A percentile compares a stretch with the other conserved stretches of the same genome.
These are phyloP conservation scores for Colletotrichum melonis DNA, from an alignment of 2,329 filamentous ascomycete species.

Conservation along the genomic window DNA sequence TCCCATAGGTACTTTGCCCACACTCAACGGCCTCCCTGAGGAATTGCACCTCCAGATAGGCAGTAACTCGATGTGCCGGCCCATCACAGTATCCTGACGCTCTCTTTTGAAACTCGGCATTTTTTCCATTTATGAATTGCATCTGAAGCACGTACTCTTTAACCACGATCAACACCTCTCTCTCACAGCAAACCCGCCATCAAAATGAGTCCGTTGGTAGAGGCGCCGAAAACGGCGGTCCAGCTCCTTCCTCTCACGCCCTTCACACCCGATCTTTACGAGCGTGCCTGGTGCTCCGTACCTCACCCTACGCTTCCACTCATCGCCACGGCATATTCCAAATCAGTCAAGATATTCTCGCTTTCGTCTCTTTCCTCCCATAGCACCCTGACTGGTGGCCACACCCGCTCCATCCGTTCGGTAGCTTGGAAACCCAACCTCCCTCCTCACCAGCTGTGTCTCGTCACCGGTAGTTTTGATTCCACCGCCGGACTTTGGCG, in stretches of 20 bases:
- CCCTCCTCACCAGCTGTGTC: constrained; percentile 72
- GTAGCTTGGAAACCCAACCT: constrained; percentile 84
- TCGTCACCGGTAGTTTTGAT: constrained; percentile 95
- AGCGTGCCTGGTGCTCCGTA: constrained; percentile 86
- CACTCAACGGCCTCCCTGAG: neutral
- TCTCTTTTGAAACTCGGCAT: neutral
- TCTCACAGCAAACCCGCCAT: neutral
- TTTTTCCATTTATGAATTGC: neutral
- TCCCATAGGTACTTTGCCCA: neutral
- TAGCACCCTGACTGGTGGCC: constrained; percentile 84
- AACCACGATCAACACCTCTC: neutral
- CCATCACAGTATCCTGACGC: neutral
- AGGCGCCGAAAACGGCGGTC: constrained; percentile 27
- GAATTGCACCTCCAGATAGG: neutral
- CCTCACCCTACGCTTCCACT: constrained; percentile 90
- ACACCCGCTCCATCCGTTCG: constrained; percentile 88
- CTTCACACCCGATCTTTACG: constrained; percentile 68
- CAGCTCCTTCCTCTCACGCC: constrained; percentile 58
- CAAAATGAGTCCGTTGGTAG: constrained; percentile 17
- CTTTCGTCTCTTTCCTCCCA: constrained; percentile 83
- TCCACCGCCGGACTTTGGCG: constrained; percentile 89
- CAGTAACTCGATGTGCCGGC: neutral
- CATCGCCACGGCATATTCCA: constrained; percentile 88
- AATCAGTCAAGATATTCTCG: constrained; percentile 90
- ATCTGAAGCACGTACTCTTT: neutral